A percentile compares a stretch with the other conserved stretches of the same genome.
Evolutionary conservation across 345 rosid species (phyloP).

Genomic region (Sonneratia alba): DNA sequence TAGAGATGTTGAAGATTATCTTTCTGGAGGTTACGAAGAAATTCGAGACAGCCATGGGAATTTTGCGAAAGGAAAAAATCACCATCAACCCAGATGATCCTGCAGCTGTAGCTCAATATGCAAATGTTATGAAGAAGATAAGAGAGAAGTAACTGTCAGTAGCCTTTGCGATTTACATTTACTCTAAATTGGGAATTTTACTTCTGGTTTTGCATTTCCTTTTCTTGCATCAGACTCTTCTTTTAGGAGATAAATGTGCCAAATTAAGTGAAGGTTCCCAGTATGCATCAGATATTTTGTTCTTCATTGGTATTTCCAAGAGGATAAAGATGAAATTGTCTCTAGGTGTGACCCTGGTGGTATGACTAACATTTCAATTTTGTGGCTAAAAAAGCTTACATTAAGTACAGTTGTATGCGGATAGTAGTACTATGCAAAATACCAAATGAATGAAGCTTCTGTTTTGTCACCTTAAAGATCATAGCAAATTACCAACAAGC

Average conservation of each 20-base stretch:
- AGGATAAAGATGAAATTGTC: conserved; percentile 2
- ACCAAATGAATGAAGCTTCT: neutral
- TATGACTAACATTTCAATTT: neutral
- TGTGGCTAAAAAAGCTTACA: neutral
- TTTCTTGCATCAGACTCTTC: neutral
- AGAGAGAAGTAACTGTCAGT: conserved; percentile 67
- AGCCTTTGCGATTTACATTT: neutral
- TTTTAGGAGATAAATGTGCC: neutral
- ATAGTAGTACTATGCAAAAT: too few species aligned
- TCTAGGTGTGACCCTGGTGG: neutral
- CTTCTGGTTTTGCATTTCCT: neutral
- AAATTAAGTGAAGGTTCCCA: neutral
- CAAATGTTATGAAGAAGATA: conserved; percentile 77
- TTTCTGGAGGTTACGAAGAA: conserved; percentile 78
- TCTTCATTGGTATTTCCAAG: neutral
- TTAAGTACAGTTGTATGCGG: neutral
- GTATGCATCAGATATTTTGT: neutral
- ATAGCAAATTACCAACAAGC: conserved; percentile 5
- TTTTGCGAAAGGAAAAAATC: conserved; percentile 82
- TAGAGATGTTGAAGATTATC: conserved; percentile 89
- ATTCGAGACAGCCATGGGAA: conserved; percentile 68
- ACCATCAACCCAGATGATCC: conserved; percentile 84
- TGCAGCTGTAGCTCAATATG: conserved; percentile 76
- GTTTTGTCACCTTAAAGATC: neutral
- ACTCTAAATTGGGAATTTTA: neutral